Conservation (phyloP, 2,329 filamentous ascomycete genomes). For the Periconia sp. region DNA sequence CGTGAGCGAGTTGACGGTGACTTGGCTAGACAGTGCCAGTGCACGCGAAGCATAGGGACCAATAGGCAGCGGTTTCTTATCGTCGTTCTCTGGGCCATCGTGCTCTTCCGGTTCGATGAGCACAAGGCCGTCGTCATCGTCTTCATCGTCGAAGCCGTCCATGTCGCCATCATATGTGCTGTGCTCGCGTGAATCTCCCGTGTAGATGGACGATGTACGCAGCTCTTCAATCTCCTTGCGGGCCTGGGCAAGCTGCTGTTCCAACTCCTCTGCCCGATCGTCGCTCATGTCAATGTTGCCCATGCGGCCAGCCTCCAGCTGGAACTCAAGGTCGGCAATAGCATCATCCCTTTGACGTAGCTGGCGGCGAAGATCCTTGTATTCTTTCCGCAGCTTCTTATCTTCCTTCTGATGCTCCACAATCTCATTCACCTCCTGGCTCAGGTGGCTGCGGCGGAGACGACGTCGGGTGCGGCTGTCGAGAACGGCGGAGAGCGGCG, state of each 20-base stretch:
- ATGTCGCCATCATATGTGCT: slow-evolving; percentile 29
- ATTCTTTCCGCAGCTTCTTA: slow-evolving; percentile 35
- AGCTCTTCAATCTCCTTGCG: slow-evolving; percentile 44
- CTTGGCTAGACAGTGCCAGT: slow-evolving; percentile 33
- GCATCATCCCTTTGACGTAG: slow-evolving; percentile 45
- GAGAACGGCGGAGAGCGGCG: slow-evolving; percentile 40
- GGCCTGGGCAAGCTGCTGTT: slow-evolving; percentile 41
- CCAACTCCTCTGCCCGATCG: slow-evolving; percentile 39
- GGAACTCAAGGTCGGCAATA: slow-evolving; percentile 45
- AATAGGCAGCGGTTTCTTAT: slow-evolving; percentile 24
- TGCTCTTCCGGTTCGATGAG: slow-evolving; percentile 43
- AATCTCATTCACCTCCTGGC: slow-evolving; percentile 49
- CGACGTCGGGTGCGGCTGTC: slow-evolving; percentile 44
- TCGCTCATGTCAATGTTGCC: slow-evolving; percentile 47
- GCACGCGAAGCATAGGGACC: slow-evolving; percentile 38
- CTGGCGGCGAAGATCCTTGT: slow-evolving; percentile 45
- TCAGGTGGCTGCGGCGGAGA: slow-evolving; percentile 48
- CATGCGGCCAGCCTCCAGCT: slow-evolving; percentile 42
- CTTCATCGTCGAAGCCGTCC: slow-evolving; percentile 36
- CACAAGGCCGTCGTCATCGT: slow-evolving; percentile 26
- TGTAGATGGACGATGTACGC: slow-evolving; percentile 38
- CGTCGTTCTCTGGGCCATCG: slow-evolving; percentile 37
- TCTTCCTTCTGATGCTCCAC: slow-evolving; percentile 46
- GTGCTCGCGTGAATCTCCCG: slow-evolving; percentile 28
- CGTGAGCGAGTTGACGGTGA: slow-evolving; percentile 34